These are phyloP conservation scores for Pyracantha coccinea DNA, from an alignment of 331 rosid species.

Conservation along the genomic window DNA sequence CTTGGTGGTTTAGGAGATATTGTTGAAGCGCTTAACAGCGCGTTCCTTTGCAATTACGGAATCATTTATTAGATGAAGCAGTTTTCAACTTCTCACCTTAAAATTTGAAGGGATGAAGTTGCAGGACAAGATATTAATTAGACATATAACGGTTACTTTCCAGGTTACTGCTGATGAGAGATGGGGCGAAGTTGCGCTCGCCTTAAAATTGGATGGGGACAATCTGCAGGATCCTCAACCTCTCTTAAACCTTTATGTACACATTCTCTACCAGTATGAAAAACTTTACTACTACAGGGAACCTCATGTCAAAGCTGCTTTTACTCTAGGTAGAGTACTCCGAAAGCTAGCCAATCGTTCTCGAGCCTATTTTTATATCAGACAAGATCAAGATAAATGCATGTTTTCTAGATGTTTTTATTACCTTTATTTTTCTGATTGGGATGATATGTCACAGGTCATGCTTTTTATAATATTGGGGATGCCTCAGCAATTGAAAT, in stretches of 20 bases:
- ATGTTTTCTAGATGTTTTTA: background rate
- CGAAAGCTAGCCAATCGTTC: background rate
- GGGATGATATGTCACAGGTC: too few species aligned
- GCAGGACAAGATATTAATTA: background rate
- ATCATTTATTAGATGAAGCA: background rate
- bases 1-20: background rate
- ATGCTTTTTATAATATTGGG: background rate
- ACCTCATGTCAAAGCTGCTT: conserved; percentile 7
- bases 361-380: too few species aligned
- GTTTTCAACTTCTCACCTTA: background rate
- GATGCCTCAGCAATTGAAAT: background rate
- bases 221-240: background rate
- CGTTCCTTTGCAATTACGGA: too few species aligned
- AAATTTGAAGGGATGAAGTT: background rate
- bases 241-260: conserved; percentile 20
- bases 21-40: too few species aligned
- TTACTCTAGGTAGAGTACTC: conserved; percentile 2
- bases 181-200: conserved; percentile 26
- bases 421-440: too few species aligned
- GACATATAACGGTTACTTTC: background rate
- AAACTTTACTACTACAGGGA: conserved; percentile 25
- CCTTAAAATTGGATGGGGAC: conserved; percentile 12
- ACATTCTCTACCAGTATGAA: conserved; percentile 26
- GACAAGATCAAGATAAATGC: background rate
- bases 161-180: conserved; percentile 23